Evolutionary conservation across 2,329 filamentous ascomycete species (phyloP).

Genomic region (Penicillium paneum): DNA sequence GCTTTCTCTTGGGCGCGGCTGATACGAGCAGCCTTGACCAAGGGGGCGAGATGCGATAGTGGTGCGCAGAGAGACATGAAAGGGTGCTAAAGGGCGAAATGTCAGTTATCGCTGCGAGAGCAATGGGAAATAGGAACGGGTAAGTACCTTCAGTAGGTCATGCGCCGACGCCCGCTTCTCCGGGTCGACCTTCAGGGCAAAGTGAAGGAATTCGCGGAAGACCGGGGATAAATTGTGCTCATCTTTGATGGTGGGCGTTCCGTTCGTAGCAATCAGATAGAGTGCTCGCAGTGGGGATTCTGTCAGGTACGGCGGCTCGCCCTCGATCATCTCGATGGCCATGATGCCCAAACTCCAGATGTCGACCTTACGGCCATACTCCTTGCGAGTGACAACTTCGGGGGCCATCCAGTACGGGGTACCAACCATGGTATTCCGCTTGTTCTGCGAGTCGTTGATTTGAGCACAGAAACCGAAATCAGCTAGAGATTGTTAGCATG

Average conservation of each 20-base stretch:
- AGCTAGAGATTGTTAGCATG: conserved; percentile 52
- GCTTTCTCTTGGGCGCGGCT: conserved; percentile 83
- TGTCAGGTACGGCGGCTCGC: conserved; percentile 93
- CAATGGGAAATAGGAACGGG: background rate
- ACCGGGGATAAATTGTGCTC: conserved; percentile 75
- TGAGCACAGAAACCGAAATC: conserved; percentile 99
- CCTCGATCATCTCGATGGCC: conserved; percentile 99
- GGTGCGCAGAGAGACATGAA: conserved; percentile 77
- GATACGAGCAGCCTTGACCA: conserved; percentile 80
- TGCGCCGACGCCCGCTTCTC: conserved; percentile 95
- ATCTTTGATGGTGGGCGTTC: conserved; percentile 92
- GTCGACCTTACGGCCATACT: conserved; percentile 97
- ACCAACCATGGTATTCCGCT: conserved; percentile 97
- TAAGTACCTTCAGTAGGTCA: conserved; percentile 76
- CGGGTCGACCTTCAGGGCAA: conserved; percentile 93
- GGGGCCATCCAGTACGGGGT: conserved; percentile 99
- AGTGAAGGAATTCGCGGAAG: conserved; percentile 87
- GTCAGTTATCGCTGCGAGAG: conserved; percentile 14
- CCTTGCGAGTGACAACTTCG: conserved; percentile 93
- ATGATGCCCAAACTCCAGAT: conserved; percentile 99
- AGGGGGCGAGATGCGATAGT: conserved; percentile 72
- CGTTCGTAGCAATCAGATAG: conserved; percentile 95
- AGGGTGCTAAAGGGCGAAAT: conserved; percentile 57
- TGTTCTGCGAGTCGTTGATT: conserved; percentile 95
- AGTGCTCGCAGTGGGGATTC: conserved; percentile 90